Evolutionary conservation across 208 protist genomes (phyloP).

Genomic region (Tritrichomonas foetus): DNA sequence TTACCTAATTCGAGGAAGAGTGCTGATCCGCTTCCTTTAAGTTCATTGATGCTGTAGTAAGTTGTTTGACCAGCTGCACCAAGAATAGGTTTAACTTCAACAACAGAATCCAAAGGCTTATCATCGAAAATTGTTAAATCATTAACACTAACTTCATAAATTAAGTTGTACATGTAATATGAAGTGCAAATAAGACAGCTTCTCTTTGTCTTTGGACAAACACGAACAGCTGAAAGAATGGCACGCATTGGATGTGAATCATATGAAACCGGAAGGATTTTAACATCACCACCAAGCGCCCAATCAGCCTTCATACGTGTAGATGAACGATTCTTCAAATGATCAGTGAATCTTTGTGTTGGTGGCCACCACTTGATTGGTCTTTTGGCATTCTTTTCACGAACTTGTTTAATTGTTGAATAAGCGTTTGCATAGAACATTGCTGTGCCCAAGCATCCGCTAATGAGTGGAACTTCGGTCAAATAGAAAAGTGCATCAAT

Average conservation of each 20-base stretch:
- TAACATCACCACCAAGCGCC: background rate
- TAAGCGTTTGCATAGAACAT: background rate
- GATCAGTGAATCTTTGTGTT: background rate
- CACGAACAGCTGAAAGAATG: background rate
- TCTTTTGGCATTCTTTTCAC: background rate
- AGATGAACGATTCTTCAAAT: background rate
- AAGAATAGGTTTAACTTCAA: background rate
- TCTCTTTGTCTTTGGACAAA: background rate
- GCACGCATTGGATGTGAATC: background rate
- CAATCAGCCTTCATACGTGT: background rate
- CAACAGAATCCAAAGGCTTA: background rate
- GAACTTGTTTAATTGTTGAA: background rate
- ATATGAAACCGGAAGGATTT: conserved; percentile 2
- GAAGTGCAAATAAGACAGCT: background rate
- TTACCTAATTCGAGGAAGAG: background rate
- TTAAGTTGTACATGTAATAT: background rate
- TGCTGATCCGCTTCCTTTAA: background rate
- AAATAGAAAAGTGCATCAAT: background rate
- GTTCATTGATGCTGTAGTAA: background rate
- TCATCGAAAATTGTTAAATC: background rate
- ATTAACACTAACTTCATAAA: background rate
- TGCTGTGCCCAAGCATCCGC: background rate
- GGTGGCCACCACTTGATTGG: background rate
- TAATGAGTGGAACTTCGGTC: background rate
- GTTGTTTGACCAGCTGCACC: background rate